Percentiles rank a stretch among this genome's conserved stretches.
Conservation (phyloP, 768 basidiomycete species). For the Leucosporidium yakuticum region DNA sequence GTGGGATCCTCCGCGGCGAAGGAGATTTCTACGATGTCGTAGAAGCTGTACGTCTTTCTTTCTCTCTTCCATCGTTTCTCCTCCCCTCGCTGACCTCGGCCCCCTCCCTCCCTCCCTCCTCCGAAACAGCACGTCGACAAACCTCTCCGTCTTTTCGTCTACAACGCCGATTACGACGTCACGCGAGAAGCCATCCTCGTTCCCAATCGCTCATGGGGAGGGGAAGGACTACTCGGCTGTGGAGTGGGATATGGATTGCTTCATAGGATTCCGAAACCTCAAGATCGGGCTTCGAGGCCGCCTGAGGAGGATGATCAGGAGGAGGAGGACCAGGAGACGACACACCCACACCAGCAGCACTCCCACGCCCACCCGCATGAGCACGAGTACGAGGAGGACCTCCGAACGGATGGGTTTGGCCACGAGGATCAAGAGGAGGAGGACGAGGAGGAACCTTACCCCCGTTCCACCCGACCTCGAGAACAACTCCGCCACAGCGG, state of each 20-base stretch:
- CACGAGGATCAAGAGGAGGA: not conserved
- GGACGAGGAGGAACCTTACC: not conserved
- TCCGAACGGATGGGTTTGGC: too few relatives aligned
- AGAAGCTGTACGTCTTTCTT: slow-evolving; percentile 62
- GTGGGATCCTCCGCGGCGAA: slow-evolving; percentile 82
- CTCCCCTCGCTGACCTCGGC: slow-evolving; percentile 15
- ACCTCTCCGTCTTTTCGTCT: slow-evolving; percentile 88
- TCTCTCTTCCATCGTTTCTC: not conserved
- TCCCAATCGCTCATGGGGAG: slow-evolving; percentile 95
- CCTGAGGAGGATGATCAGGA: slow-evolving; percentile 45
- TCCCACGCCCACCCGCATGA: not conserved
- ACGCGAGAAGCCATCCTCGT: slow-evolving; percentile 50
- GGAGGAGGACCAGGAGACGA: not conserved
- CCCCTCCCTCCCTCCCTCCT: too few relatives aligned
- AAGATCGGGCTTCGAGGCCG: slow-evolving; percentile 48
- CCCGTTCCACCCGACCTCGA: not conserved
- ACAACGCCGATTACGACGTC: slow-evolving; percentile 93
- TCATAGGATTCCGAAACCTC: slow-evolving; percentile 82
- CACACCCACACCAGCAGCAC: not conserved
- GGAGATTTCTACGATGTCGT: slow-evolving; percentile 95
- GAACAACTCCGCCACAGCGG: not conserved
- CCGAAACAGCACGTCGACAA: slow-evolving; percentile 77
- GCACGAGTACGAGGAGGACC: not conserved
- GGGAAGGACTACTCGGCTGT: slow-evolving; percentile 88
- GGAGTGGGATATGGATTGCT: slow-evolving; percentile 85